A percentile compares a stretch with the other conserved stretches of the same genome.
Evolutionary conservation across 176 grass and related monocot genomes (phyloP).

Genomic region (Otatea glauca): DNA sequence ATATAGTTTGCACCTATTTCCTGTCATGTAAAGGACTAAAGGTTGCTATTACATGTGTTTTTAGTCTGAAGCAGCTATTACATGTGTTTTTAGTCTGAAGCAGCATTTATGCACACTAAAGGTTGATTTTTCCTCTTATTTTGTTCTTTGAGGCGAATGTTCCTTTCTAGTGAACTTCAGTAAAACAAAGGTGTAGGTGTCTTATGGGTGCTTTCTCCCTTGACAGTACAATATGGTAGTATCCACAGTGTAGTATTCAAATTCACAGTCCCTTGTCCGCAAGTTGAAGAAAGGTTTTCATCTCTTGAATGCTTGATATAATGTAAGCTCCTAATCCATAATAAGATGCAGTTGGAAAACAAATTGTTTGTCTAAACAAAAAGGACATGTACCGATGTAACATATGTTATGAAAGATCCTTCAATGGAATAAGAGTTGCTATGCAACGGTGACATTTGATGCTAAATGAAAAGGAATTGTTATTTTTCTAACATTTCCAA

Average conservation of each 20-base stretch:
- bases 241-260: neutral
- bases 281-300: neutral
- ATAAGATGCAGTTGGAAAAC: neutral
- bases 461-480: neutral
- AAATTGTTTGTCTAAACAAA: constrained; percentile 3
- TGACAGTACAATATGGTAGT: neutral
- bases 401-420: neutral
- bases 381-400: constrained; percentile 2
- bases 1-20: constrained; percentile 26
- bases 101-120: neutral
- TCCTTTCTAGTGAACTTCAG: constrained; percentile 11
- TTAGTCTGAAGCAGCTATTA: neutral
- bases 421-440: neutral
- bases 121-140: neutral
- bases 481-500: neutral
- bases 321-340: neutral
- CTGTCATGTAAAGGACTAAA: neutral
- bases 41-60: neutral
- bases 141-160: neutral
- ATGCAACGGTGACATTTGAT: neutral
- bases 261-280: neutral
- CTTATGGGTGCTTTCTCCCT: neutral
- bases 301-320: neutral
- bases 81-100: neutral
- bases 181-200: neutral